These are phyloP conservation scores for Oenanthe sinensis DNA, from an alignment of 129 eudicot species.

Conservation along the genomic window DNA sequence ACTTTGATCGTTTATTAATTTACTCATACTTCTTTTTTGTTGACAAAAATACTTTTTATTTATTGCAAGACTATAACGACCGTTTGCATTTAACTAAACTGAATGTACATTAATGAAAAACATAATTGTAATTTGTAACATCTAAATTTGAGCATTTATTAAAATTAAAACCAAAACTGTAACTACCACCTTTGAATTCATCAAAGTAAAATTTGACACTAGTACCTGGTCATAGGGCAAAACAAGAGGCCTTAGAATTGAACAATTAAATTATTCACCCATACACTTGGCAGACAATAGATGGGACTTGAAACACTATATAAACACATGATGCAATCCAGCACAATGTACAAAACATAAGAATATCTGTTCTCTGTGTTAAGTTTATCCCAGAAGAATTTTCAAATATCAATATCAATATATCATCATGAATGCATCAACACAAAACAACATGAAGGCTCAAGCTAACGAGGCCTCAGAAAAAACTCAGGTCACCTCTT, in stretches of 20 bases:
- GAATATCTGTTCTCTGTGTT: background rate
- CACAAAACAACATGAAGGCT: background rate
- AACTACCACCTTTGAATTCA: background rate
- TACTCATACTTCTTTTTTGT: too few species aligned
- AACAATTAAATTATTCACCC: background rate
- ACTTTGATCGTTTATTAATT: too few species aligned
- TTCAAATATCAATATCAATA: background rate
- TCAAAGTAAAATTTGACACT: background rate
- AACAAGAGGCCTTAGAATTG: background rate
- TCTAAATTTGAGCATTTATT: background rate
- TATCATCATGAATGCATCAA: conserved; percentile 13
- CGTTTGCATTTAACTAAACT: too few species aligned
- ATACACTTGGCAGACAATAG: conserved; percentile 10
- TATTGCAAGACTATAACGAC: too few species aligned
- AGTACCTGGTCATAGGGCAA: background rate
- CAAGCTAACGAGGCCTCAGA: conserved; percentile 25
- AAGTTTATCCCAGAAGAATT: background rate
- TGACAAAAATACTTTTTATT: too few species aligned
- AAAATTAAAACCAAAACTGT: background rate
- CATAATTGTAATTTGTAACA: too few species aligned
- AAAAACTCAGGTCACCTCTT: conserved; percentile 22
- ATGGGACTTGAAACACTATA: background rate
- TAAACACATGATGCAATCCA: background rate
- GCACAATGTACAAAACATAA: too few species aligned
- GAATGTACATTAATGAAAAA: too few species aligned